A percentile compares a stretch with the other conserved stretches of the same genome.
Evolutionary conservation across 495 filamentous ascomycete genomes (phyloP).

Genomic region (Xylaria palmicola): DNA sequence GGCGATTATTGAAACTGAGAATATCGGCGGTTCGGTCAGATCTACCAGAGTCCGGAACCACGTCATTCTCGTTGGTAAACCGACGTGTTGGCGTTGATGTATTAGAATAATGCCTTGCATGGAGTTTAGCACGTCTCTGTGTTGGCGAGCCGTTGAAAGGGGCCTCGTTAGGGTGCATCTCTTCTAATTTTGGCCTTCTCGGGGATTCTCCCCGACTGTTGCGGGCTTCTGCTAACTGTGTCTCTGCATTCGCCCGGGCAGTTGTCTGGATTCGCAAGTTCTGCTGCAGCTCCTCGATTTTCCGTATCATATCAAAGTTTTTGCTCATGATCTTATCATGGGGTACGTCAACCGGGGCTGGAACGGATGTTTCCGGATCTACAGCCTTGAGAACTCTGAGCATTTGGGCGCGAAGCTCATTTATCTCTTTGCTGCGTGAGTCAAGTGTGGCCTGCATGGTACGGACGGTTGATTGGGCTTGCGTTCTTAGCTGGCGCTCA

Average conservation of each 20-base stretch:
- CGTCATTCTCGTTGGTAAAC: slow-evolving; percentile 58
- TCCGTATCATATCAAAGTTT: slow-evolving; percentile 80
- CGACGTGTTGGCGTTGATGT: slow-evolving; percentile 73
- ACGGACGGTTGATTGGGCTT: slow-evolving; percentile 82
- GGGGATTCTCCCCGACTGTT: slow-evolving; percentile 72
- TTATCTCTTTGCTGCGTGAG: slow-evolving; percentile 71
- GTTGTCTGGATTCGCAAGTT: slow-evolving; percentile 84
- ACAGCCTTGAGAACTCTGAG: slow-evolving; percentile 82
- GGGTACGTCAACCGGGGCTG: slow-evolving; percentile 44
- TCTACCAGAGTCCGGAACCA: slow-evolving; percentile 68
- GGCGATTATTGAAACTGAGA: slow-evolving; percentile 79
- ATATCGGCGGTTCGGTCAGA: slow-evolving; percentile 91
- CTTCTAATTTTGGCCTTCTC: slow-evolving; percentile 69
- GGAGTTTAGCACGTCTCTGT: slow-evolving; percentile 71
- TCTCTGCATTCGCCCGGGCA: slow-evolving; percentile 77
- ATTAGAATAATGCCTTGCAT: slow-evolving; percentile 69
- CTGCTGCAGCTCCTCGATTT: slow-evolving; percentile 84
- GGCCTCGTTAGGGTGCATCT: slow-evolving; percentile 82
- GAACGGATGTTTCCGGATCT: slow-evolving; percentile 64
- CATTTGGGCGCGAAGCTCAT: slow-evolving; percentile 74
- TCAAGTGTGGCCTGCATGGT: slow-evolving; percentile 78
- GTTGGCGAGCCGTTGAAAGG: slow-evolving; percentile 74
- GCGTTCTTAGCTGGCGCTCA: slow-evolving; percentile 79
- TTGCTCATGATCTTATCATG: slow-evolving; percentile 49
- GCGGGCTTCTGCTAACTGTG: slow-evolving; percentile 77